Evolutionary conservation across 129 eudicot genomes (phyloP).

Genomic region (Artemisia tridentata): DNA sequence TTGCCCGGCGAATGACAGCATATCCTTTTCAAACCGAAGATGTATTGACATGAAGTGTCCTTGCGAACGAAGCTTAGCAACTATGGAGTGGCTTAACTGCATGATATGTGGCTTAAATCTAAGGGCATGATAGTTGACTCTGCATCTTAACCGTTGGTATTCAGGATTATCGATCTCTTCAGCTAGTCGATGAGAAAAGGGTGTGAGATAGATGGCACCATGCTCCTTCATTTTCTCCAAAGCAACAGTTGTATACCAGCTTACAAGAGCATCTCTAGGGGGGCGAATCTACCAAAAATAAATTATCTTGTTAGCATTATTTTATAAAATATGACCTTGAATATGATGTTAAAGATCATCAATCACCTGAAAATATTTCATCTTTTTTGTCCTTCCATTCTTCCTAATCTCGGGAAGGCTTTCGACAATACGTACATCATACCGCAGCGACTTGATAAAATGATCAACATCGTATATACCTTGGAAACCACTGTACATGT

Average conservation of each 20-base stretch:
- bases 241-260: constrained; percentile 84
- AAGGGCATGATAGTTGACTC: constrained; percentile 97
- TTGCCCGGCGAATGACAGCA: constrained; percentile 97
- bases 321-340: not conserved
- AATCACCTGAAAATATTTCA: constrained; percentile 71
- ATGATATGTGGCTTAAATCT: constrained; percentile 84
- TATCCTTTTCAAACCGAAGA: constrained; percentile 98
- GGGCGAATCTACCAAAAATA: constrained; percentile 56
- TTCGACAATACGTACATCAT: constrained; percentile 81
- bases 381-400: constrained; percentile 81
- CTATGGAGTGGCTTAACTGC: constrained; percentile 82
- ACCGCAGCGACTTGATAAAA: constrained; percentile 73
- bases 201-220: constrained; percentile 89
- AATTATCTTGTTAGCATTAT: not conserved
- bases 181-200: constrained; percentile 89
- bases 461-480: constrained; percentile 89
- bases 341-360: not conserved
- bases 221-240: constrained; percentile 89
- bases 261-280: constrained; percentile 86
- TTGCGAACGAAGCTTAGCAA: constrained; percentile 72
- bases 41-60: constrained; percentile 97
- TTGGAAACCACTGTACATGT: constrained; percentile 62
- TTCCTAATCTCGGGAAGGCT: constrained; percentile 73
- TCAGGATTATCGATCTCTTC: constrained; percentile 91
- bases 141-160: constrained; percentile 89